Evolutionary conservation across 306 rosid genomes (phyloP).

Genomic region (Trifolium pratense): DNA sequence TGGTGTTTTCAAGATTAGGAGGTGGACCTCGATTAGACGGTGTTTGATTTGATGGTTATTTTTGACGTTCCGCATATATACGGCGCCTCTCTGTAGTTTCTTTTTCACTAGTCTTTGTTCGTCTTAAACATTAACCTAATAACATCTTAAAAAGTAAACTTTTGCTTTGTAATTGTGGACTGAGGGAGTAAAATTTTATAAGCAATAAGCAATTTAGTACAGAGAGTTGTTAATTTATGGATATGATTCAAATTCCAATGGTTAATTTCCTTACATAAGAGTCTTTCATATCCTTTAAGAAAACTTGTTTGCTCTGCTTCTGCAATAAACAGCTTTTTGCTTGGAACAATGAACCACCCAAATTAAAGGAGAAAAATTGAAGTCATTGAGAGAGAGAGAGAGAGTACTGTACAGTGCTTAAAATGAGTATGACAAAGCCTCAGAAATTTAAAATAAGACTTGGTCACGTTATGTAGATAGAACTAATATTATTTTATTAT

Average conservation of each 20-base stretch:
- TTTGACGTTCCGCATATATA: no score
- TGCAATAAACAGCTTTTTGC: slow-evolving; percentile 85
- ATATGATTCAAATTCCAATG: slow-evolving; percentile 69
- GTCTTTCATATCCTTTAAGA: slow-evolving; percentile 58
- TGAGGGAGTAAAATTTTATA: no score
- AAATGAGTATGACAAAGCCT: slow-evolving; percentile 74
- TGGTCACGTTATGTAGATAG: slow-evolving; percentile 38
- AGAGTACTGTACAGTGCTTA: slow-evolving; percentile 55
- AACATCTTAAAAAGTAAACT: no score
- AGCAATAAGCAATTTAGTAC: no score
- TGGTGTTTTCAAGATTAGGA: no score
- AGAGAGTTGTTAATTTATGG: slow-evolving; percentile 44
- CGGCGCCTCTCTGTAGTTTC: no score
- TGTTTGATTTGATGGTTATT: no score
- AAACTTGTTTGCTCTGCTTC: slow-evolving; percentile 61
- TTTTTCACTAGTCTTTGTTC: no score
- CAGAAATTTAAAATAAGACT: slow-evolving; percentile 59
- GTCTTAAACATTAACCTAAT: no score
- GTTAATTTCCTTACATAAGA: slow-evolving; percentile 42
- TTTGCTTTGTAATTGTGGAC: no score
- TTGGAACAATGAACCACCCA: slow-evolving; percentile 76
- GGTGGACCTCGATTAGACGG: no score
- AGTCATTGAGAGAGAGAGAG: slow-evolving; percentile 28
- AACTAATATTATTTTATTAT: background rate
- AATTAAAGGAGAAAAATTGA: slow-evolving; percentile 45